Evolutionary conservation across 352 stramenopile species (phyloP), one percentile per base, ranked within the genome.

Genomic region (Stramenopiles sp.): DNA sequence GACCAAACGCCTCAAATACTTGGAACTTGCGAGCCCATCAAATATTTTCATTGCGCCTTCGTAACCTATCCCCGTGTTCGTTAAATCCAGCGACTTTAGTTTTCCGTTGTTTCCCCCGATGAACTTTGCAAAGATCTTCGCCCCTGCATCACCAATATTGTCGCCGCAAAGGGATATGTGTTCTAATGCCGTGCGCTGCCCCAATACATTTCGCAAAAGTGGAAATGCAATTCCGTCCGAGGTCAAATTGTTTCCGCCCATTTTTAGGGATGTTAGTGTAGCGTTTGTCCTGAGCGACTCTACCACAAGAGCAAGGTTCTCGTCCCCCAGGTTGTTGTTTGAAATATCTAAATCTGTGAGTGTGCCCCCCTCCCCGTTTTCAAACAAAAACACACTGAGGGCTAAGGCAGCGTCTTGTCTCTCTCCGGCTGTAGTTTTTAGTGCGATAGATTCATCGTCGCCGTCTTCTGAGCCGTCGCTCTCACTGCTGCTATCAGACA

Each of bases 271-370:
- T 6, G 53, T 71, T 2, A 71, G 12, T 2, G 53, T 71, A 31
- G 31, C 53, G 35, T 71, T 71, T 35, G 53, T 35, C 12, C 35
- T 71, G 31, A 71, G 12, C 1, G 53, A 31, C 35, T 71, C 53
- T 2, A 71, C 2, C 4, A 71, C 35, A 71, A 71, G 35, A 6
- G 2, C 2, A 31, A 71, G 33, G 53, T 71, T 71, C 35, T 71
- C 31, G 35, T 71, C 53, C 12, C 53, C 53, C 6, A 71, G 33
- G 35, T 71, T 71, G 53, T 71, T 71, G 53, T 33, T 35, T 6
- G 53, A 71, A 2, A 71, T 71, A 71, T 71, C 53, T 71, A 71
- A 71, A 4, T 31, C 53, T 6, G 53, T 71, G 33, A 71, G 35
- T 35, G 33, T 71, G 6, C 53, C 53, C 6, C 31, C 35, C 35